A percentile compares a stretch with the other conserved stretches of the same genome.
These are phyloP conservation scores for Alternaria solani DNA, from an alignment of 2,329 filamentous ascomycete species.

Conservation along the genomic window DNA sequence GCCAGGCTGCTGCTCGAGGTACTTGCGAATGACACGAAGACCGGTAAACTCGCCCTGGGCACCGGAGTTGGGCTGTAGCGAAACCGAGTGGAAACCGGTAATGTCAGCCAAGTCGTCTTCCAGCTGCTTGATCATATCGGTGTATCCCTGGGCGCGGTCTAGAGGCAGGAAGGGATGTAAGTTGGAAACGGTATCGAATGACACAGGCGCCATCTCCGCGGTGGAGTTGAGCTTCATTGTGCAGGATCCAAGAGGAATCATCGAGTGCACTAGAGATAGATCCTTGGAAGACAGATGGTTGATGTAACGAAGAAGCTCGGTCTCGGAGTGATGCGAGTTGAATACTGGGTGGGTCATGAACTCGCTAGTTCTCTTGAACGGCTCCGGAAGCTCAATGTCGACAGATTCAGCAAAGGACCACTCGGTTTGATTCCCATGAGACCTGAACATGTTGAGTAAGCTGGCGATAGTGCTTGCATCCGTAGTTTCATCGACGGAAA, in stretches of 20 bases:
- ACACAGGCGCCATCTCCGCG: slow-evolving; percentile 89
- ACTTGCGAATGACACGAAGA: slow-evolving; percentile 85
- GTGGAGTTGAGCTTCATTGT: slow-evolving; percentile 98
- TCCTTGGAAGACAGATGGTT: slow-evolving; percentile 94
- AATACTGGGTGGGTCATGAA: slow-evolving; percentile 93
- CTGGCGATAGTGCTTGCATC: slow-evolving; percentile 63
- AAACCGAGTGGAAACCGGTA: slow-evolving; percentile 89
- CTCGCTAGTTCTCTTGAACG: slow-evolving; percentile 72
- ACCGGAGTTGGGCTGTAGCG: slow-evolving; percentile 92
- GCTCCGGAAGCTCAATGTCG: slow-evolving; percentile 54
- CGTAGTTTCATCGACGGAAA: slow-evolving; percentile 82
- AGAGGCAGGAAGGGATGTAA: slow-evolving; percentile 81
- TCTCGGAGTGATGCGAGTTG: slow-evolving; percentile 94
- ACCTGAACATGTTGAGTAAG: slow-evolving; percentile 56
- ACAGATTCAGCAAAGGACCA: slow-evolving; percentile 22
- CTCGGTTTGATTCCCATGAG: slow-evolving; percentile 48
- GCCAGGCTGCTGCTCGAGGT: slow-evolving; percentile 71
- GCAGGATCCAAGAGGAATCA: slow-evolving; percentile 96
- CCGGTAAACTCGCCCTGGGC: slow-evolving; percentile 96
- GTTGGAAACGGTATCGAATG: slow-evolving; percentile 76
- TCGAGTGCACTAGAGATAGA: slow-evolving; percentile 90
- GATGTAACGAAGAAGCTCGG: slow-evolving; percentile 92
- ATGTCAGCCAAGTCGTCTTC: slow-evolving; percentile 79
- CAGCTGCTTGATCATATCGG: slow-evolving; percentile 74
- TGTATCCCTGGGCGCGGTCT: slow-evolving; percentile 72